These are phyloP conservation scores for Blastobotrys terrestris DNA, from an alignment of 805 yeast genomes.

Conservation along the genomic window DNA sequence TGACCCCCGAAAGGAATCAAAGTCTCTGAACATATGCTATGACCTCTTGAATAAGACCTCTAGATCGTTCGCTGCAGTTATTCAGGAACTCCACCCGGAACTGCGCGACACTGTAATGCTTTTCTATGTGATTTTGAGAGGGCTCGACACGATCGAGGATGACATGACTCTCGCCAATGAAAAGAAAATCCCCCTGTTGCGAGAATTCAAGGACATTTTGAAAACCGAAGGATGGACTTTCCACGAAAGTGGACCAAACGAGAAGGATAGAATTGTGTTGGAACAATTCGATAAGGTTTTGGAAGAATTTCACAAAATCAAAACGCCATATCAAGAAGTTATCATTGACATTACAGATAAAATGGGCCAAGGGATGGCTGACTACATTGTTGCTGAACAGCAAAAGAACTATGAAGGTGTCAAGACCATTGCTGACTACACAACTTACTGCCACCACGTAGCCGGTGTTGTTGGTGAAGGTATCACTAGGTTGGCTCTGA, in stretches of 20 bases:
- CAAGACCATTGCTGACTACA: slow-evolving; percentile 70
- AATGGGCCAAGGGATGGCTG: slow-evolving; percentile 99
- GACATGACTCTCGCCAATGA: slow-evolving; percentile 79
- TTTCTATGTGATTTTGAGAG: slow-evolving; percentile 81
- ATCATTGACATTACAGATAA: slow-evolving; percentile 68
- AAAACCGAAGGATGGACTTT: slow-evolving; percentile 72
- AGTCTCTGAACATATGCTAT: slow-evolving; percentile 57
- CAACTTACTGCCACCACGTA: slow-evolving; percentile 90
- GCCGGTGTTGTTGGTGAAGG: slow-evolving; percentile 99
- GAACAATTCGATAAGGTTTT: slow-evolving; percentile 71
- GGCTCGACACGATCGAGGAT: slow-evolving; percentile 92
- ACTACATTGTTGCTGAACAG: slow-evolving; percentile 70
- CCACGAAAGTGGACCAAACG: slow-evolving; percentile 57
- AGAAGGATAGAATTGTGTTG: slow-evolving; percentile 74
- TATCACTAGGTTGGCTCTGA: slow-evolving; percentile 70
- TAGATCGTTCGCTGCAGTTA: slow-evolving; percentile 91
- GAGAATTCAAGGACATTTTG: slow-evolving; percentile 61
- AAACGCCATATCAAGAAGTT: slow-evolving; percentile 70
- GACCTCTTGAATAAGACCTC: slow-evolving; percentile 64
- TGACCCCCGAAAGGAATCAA: slow-evolving; percentile 35
- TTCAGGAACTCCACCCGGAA: slow-evolving; percentile 85
- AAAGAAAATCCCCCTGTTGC: slow-evolving; percentile 66
- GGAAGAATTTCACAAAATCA: slow-evolving; percentile 63
- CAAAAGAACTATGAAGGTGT: slow-evolving; percentile 72
- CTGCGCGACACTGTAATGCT: slow-evolving; percentile 69